These are phyloP conservation scores for Letharia columbiana DNA, from an alignment of 495 filamentous ascomycete species.

Conservation along the genomic window DNA sequence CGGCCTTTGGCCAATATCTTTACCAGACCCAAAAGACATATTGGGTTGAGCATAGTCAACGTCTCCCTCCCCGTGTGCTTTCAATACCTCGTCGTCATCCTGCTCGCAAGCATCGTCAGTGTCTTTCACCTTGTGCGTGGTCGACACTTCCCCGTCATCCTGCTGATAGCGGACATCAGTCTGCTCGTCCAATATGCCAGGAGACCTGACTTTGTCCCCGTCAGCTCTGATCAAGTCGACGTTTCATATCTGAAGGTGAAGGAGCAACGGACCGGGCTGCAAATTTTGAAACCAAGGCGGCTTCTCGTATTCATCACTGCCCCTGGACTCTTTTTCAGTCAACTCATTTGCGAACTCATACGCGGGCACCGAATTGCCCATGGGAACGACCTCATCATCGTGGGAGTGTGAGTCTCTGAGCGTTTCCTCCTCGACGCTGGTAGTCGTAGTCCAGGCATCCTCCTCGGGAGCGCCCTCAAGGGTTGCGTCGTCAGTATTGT, in stretches of 20 bases:
- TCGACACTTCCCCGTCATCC: background rate
- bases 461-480: background rate
- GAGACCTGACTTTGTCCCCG: conserved; percentile 21
- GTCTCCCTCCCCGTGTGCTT: background rate
- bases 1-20: background rate
- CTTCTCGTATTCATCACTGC: conserved; percentile 3
- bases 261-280: conserved; percentile 11
- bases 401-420: background rate
- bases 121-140: background rate
- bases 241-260: background rate
- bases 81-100: background rate
- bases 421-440: background rate
- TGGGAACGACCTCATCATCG: background rate
- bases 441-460: background rate
- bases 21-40: background rate
- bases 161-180: background rate
- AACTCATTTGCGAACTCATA: background rate
- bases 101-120: background rate
- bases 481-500: background rate
- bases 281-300: conserved; percentile 14
- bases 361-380: background rate
- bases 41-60: background rate
- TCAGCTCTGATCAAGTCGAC: conserved; percentile 34
- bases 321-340: background rate
- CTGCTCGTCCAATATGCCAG: background rate